phyloP scores from a whole-genome alignment of 2,329 filamentous ascomycete species.

The Lasiodiplodia sp. region DNA sequence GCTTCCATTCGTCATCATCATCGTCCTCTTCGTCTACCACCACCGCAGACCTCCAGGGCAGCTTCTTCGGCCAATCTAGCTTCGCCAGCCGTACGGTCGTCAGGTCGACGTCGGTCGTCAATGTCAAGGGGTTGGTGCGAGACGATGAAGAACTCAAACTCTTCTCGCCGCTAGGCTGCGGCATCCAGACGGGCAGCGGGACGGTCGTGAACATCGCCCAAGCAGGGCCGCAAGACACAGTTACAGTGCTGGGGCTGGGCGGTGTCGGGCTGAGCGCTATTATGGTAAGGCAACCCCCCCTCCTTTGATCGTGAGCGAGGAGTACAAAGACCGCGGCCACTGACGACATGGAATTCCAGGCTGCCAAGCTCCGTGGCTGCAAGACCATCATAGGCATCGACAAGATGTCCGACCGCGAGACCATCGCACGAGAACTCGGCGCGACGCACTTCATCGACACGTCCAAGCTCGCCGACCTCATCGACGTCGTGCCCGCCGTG shows the following conservation, averaged over 20 bases:
- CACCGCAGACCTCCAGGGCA: constrained; percentile 41
- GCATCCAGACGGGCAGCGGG: constrained; percentile 55
- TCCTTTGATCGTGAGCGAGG: no score
- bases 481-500: constrained; percentile 43
- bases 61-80: constrained; percentile 60
- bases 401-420: constrained; percentile 41
- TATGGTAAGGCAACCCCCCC: constrained; percentile 39
- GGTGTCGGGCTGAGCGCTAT: constrained; percentile 57
- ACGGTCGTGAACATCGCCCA: constrained; percentile 44
- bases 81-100: constrained; percentile 52
- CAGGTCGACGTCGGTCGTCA: constrained; percentile 50
- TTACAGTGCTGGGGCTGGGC: constrained; percentile 55
- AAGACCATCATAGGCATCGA: constrained; percentile 50
- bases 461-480: constrained; percentile 29
- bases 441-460: constrained; percentile 51
- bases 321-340: neutral
- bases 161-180: constrained; percentile 56
- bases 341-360: constrained; percentile 37
- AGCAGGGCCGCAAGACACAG: constrained; percentile 44
- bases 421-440: constrained; percentile 48
- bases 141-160: constrained; percentile 48
- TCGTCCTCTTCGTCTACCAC: neutral
- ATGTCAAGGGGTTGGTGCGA: constrained; percentile 49
- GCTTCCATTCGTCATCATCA: constrained; percentile 36
- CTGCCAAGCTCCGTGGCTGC: constrained; percentile 52